Evolutionary conservation across 495 filamentous ascomycete genomes (phyloP).

Genomic region (Aspergillus leporis): DNA sequence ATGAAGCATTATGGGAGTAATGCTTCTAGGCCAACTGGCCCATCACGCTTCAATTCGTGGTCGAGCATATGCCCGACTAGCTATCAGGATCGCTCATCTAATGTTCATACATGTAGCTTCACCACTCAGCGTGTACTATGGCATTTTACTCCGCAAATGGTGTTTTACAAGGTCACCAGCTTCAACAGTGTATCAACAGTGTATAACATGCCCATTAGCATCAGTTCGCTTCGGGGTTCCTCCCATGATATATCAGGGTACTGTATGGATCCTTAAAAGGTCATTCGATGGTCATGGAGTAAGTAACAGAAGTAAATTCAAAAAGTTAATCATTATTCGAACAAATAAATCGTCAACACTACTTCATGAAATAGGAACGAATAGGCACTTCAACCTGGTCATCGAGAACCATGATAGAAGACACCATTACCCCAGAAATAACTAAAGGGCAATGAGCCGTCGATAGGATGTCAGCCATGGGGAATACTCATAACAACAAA

Average conservation of each 20-base stretch:
- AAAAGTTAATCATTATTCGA: conserved; percentile 12
- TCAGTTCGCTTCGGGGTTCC: no score
- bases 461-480: no score
- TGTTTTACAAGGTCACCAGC: no score
- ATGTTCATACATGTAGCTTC: neutral
- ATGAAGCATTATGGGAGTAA: neutral
- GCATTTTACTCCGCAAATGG: neutral
- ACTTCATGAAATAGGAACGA: conserved; percentile 3
- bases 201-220: no score
- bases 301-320: neutral
- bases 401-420: neutral
- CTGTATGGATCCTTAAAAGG: neutral
- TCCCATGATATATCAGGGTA: neutral
- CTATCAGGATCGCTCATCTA: neutral
- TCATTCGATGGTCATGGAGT: neutral
- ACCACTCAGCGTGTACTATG: neutral
- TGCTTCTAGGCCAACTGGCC: neutral
- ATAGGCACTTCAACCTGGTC: neutral
- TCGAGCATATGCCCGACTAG: no score
- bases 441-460: no score
- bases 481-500: no score
- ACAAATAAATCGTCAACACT: conserved; percentile 18
- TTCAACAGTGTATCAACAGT: no score
- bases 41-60: no score
- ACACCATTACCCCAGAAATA: no score